phyloP scores from a whole-genome alignment of 1,139 yeast genomes.

The Debaryomyces psychrophilus region DNA sequence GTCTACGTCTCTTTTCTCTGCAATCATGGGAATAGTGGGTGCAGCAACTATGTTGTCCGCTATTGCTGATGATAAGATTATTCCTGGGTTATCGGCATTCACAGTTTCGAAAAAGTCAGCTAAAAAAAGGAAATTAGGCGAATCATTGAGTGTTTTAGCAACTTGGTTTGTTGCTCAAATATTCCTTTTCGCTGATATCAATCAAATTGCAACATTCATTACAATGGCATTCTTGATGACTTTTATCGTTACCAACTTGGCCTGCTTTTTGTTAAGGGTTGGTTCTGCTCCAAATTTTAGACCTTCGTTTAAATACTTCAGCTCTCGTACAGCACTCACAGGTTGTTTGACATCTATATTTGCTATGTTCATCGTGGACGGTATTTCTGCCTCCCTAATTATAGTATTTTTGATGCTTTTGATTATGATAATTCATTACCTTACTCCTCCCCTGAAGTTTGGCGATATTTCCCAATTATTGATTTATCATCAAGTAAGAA shows the following conservation, averaged over 20 bases:
- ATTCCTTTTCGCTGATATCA: slow-evolving; percentile 85
- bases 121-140: slow-evolving; percentile 57
- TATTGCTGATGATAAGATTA: slow-evolving; percentile 79
- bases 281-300: slow-evolving; percentile 97
- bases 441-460: slow-evolving; percentile 94
- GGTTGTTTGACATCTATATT: slow-evolving; percentile 71
- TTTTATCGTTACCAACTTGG: slow-evolving; percentile 87
- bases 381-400: slow-evolving; percentile 78
- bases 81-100: slow-evolving; percentile 74
- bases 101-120: slow-evolving; percentile 47
- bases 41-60: slow-evolving; percentile 92
- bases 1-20: slow-evolving; percentile 86
- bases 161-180: slow-evolving; percentile 85
- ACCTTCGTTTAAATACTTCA: slow-evolving; percentile 89
- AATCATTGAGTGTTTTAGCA: slow-evolving; percentile 53
- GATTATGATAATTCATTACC: slow-evolving; percentile 79
- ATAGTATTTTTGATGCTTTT: slow-evolving; percentile 65
- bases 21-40: slow-evolving; percentile 92
- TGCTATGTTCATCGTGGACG: slow-evolving; percentile 96
- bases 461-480: slow-evolving; percentile 96
- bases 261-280: slow-evolving; percentile 82
- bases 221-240: slow-evolving; percentile 98
- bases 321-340: slow-evolving; percentile 73
- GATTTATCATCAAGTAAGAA: slow-evolving; percentile 94
- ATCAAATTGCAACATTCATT: slow-evolving; percentile 90